Percentiles rank a stretch among this genome's conserved stretches.
Evolutionary conservation across 2,329 filamentous ascomycete species (phyloP).

Genomic region (Cladosporium phlei): DNA sequence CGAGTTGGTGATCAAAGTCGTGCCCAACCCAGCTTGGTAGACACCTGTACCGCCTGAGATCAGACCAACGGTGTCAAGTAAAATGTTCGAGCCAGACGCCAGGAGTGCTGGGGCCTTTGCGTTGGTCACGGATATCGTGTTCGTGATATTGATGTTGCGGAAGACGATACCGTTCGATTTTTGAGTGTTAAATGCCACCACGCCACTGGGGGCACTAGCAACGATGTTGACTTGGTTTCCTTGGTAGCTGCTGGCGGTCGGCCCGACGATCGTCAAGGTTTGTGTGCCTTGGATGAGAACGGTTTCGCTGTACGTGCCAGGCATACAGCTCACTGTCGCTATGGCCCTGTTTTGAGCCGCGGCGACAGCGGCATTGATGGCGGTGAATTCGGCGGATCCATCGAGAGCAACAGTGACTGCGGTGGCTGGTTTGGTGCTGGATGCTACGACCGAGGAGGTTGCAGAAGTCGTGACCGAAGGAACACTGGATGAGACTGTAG

Average conservation of each 20-base stretch:
- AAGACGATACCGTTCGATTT: constrained; percentile 33
- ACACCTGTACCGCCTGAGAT: constrained; percentile 35
- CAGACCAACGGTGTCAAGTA: constrained; percentile 44
- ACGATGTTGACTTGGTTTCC: constrained; percentile 36
- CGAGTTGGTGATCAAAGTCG: constrained; percentile 14
- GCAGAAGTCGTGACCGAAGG: background rate
- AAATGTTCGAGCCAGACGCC: constrained; percentile 38
- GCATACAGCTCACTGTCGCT: constrained; percentile 41
- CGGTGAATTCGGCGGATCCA: constrained; percentile 32
- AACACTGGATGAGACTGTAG: too few species aligned
- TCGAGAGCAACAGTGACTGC: constrained; percentile 4
- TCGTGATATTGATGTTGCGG: constrained; percentile 39
- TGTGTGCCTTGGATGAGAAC: constrained; percentile 39
- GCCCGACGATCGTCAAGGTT: constrained; percentile 40
- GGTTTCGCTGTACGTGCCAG: constrained; percentile 44
- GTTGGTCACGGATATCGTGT: constrained; percentile 25
- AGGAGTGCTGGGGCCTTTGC: constrained; percentile 28
- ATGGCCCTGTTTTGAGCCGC: constrained; percentile 40
- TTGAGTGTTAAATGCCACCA: constrained; percentile 30
- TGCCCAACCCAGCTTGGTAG: constrained; percentile 29
- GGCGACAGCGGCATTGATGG: constrained; percentile 41
- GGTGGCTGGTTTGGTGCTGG: background rate
- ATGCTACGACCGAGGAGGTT: background rate
- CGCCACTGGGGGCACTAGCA: constrained; percentile 19
- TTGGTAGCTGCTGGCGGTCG: constrained; percentile 30